Base-by-base conservation (phyloP, 31 red algal species). In the Endocladia muricata region DNA sequence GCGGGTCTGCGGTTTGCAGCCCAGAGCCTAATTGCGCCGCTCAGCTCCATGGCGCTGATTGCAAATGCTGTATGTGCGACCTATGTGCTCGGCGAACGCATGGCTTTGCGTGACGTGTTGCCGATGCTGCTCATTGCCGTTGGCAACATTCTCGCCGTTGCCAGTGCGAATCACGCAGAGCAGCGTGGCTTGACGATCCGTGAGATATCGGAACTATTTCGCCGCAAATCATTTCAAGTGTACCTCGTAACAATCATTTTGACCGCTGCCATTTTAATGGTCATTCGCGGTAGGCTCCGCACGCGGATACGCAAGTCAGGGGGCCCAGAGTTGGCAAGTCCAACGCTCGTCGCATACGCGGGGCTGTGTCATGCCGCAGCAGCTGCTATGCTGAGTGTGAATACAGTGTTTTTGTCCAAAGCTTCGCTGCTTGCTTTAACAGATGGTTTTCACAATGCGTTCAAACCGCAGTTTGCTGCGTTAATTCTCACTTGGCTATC, bases 31-130 rank as follows among this genome's bases (percentile, higher is more conserved):
- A 85, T 93, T 28, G 89, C 89, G 15, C 89, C 89, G 4, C 77
- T 93, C 13, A 71, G 60, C 26, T 74, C 64, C 41, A 74, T 85
- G 74, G 89, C 89, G 5, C 74, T 93, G 31, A 64, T 93, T 41
- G 75, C 83, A 17, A 93, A 93, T 61, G 75, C 77, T 11, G 37
- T 85, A 37, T 93, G 75, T 74, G 89, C 89, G 17, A 93, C 89
- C 2, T 78, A 71, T 58, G 72, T 93, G 30, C 61, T 86, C 2
- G 89, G 89, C 31, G 89, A 93, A 56, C 74, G 82, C 21, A 48
- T 93, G 60, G 70, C 41, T 41, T 55, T 85, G 26, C 62, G 73
- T 9, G 89, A 93, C 68, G 74, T 79, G 2, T 34, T 80, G 33
- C 77, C 89, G 0, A 79, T 93, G 74, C 41, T 76, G 22, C 54